These are phyloP conservation scores for Fraxinus platypoda DNA, from an alignment of 305 asterid genomes.

Conservation along the genomic window DNA sequence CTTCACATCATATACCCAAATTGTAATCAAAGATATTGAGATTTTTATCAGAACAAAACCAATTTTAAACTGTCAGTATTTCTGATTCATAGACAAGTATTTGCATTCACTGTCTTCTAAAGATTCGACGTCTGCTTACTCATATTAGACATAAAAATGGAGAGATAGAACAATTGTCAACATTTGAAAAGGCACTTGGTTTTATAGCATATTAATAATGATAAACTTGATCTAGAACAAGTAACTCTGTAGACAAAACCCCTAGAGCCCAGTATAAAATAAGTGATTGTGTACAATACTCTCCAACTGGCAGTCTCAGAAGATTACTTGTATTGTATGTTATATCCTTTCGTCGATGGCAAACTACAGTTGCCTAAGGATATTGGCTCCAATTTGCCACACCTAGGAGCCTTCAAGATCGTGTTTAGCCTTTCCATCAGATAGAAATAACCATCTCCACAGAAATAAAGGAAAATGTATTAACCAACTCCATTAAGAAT, in stretches of 20 bases:
- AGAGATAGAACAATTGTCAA: neutral
- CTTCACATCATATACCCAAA: neutral
- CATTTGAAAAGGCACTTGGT: neutral
- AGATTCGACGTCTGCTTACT: neutral
- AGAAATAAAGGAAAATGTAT: slow-evolving; percentile 15
- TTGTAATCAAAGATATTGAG: neutral
- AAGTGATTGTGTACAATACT: neutral
- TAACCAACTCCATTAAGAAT: neutral
- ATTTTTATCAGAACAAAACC: neutral
- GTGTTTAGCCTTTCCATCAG: neutral
- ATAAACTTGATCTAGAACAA: neutral
- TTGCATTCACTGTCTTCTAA: neutral
- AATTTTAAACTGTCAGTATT: neutral
- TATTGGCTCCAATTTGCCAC: neutral
- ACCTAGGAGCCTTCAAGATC: neutral
- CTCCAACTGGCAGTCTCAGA: neutral
- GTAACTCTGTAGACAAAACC: neutral
- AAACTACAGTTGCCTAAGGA: slow-evolving; percentile 1
- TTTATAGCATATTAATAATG: neutral
- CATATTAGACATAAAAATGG: neutral
- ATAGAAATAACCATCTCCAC: neutral
- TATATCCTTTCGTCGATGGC: neutral
- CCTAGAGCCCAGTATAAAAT: neutral
- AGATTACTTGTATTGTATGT: neutral
- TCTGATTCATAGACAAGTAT: neutral